phyloP scores from a whole-genome alignment of 495 filamentous ascomycete species.

The Xylaria grammica region DNA sequence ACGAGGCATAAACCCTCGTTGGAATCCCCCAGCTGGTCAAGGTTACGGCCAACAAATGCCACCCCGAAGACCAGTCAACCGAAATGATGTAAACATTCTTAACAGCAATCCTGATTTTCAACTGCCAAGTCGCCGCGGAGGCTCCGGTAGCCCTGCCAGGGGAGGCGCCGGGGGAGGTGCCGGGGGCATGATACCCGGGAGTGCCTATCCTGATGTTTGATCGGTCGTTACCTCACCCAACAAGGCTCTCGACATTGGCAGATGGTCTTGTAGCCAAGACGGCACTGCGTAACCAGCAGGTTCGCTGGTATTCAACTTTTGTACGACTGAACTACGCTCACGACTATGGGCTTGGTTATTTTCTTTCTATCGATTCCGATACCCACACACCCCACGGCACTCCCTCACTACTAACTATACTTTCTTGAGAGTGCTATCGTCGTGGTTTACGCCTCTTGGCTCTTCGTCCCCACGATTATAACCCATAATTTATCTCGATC shows the following conservation, averaged over 20 bases:
- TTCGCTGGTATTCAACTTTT: not conserved
- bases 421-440: slow-evolving; percentile 4
- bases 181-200: slow-evolving; percentile 42
- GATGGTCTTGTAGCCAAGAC: not conserved
- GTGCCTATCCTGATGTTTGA: slow-evolving; percentile 41
- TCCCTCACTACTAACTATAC: not conserved
- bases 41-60: slow-evolving; percentile 43
- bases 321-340: not conserved
- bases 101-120: slow-evolving; percentile 79
- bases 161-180: slow-evolving; percentile 20
- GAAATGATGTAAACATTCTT: slow-evolving; percentile 63
- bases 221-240: not conserved
- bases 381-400: not conserved
- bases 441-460: slow-evolving; percentile 11
- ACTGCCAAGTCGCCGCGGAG: slow-evolving; percentile 46
- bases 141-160: slow-evolving; percentile 25
- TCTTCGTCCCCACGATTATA: slow-evolving; percentile 8
- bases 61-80: slow-evolving; percentile 50
- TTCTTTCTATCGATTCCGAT: slow-evolving; percentile 22
- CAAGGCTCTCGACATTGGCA: not conserved
- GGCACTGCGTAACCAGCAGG: not conserved
- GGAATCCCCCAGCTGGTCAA: slow-evolving; percentile 57
- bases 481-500: slow-evolving; percentile 9
- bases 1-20: slow-evolving; percentile 83
- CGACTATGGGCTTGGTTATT: not conserved